A percentile compares a stretch with the other conserved stretches of the same genome.
Conservation (phyloP, 1,284 basidiomycete genomes). For the Apiotrichum laibachii region DNA sequence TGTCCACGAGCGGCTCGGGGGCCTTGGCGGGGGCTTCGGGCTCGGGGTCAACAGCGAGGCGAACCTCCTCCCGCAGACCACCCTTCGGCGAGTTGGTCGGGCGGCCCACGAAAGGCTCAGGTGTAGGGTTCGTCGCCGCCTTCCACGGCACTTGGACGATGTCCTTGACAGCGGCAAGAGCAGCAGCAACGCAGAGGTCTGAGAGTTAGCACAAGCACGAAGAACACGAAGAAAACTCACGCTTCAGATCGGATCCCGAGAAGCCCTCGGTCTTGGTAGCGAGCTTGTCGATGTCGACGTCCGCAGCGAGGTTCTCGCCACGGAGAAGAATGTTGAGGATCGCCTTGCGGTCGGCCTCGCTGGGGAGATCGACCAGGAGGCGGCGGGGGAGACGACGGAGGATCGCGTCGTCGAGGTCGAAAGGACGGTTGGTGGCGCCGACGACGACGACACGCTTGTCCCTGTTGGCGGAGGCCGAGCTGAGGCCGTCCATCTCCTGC, state of each 20-base stretch:
- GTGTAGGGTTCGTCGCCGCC: background rate
- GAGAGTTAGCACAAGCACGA: conserved; percentile 2
- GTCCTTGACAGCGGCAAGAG: conserved; percentile 83
- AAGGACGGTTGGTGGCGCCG: conserved; percentile 80
- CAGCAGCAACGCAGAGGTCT: conserved; percentile 88
- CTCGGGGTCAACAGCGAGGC: conserved; percentile 9
- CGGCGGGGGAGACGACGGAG: conserved; percentile 77
- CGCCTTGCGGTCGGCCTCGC: conserved; percentile 73
- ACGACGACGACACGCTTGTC: conserved; percentile 87
- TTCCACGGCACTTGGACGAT: conserved; percentile 72
- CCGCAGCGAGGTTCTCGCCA: conserved; percentile 67
- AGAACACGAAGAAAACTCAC: conserved; percentile 59
- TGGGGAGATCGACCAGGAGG: conserved; percentile 78
- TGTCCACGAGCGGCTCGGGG: conserved; percentile 1
- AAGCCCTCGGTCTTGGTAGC: conserved; percentile 77
- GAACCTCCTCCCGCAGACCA: conserved; percentile 11
- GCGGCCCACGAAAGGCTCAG: background rate
- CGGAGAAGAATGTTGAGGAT: conserved; percentile 79
- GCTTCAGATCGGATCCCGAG: conserved; percentile 90
- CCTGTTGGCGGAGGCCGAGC: conserved; percentile 59
- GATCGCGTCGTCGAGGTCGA: conserved; percentile 56
- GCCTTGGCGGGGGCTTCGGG: background rate
- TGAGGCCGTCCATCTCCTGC: conserved; percentile 97
- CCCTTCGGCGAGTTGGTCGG: background rate
- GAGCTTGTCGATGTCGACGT: conserved; percentile 64